Percentiles rank a stretch among this genome's conserved stretches.
Evolutionary conservation across 257 asterid genomes (phyloP).

Genomic region (Jasminum sambac): DNA sequence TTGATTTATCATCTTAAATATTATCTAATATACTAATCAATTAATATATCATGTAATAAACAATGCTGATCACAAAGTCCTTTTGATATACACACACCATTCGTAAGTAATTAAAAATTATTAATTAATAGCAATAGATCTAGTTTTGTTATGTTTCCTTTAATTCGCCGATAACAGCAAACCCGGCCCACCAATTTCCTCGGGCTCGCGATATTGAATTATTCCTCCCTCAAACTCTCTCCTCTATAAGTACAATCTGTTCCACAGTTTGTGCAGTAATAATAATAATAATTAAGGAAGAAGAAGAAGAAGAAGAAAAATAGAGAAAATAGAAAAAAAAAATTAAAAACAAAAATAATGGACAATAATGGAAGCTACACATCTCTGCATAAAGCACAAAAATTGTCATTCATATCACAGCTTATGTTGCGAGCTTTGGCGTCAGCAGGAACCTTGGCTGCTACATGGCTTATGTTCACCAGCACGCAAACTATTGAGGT

Average conservation of each 20-base stretch:
- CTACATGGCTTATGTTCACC: conserved; percentile 51
- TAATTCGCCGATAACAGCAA: not conserved
- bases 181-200: not conserved
- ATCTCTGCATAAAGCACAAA: conserved; percentile 27
- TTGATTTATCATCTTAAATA: too few species aligned
- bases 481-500: conserved; percentile 44
- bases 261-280: not conserved
- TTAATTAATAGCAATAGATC: not conserved
- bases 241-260: not conserved
- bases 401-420: conserved; percentile 32
- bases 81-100: too few species aligned
- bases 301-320: not conserved
- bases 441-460: conserved; percentile 43
- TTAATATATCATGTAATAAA: too few species aligned
- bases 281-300: not conserved
- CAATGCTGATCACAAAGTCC: too few species aligned
- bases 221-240: not conserved
- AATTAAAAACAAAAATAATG: not conserved
- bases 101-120: not conserved
- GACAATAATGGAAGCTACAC: not conserved
- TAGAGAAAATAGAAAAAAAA: too few species aligned
- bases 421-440: conserved; percentile 41
- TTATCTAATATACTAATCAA: too few species aligned
- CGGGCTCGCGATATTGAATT: not conserved
- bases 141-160: not conserved